Percentiles rank a stretch among this genome's conserved stretches.
Evolutionary conservation across 2,329 filamentous ascomycete species (phyloP).

Genomic region (Penicillium sp.): DNA sequence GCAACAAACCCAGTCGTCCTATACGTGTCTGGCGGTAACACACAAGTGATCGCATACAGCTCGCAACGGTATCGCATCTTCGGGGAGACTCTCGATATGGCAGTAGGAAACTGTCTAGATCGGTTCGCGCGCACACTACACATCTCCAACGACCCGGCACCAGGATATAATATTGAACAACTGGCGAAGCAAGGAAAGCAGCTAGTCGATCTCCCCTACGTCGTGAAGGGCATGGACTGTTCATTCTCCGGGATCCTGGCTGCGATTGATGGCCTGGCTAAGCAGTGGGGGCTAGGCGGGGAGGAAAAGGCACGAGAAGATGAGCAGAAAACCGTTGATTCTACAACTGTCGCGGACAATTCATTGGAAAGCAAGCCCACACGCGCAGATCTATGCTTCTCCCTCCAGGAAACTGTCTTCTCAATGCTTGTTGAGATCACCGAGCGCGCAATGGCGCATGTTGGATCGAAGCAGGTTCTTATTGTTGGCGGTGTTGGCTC

Average conservation of each 20-base stretch:
- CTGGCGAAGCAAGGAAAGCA: conserved; percentile 71
- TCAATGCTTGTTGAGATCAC: conserved; percentile 99
- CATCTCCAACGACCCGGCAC: conserved; percentile 94
- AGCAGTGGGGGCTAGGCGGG: conserved; percentile 41
- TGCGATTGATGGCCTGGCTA: conserved; percentile 75
- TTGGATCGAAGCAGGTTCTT: conserved; percentile 83
- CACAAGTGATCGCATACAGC: conserved; percentile 95
- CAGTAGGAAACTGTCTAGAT: conserved; percentile 95
- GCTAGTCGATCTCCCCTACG: conserved; percentile 86
- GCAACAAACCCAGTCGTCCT: conserved; percentile 89
- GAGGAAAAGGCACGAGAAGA: conserved; percentile 54
- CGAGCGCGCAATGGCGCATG: conserved; percentile 96
- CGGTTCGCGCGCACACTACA: conserved; percentile 87
- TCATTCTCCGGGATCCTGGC: conserved; percentile 92
- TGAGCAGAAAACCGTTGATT: conserved; percentile 15
- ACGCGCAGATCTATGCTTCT: conserved; percentile 85
- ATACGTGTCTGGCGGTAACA: conserved; percentile 95
- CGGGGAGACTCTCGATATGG: conserved; percentile 94
- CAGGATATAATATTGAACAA: conserved; percentile 97
- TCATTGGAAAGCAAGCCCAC: conserved; percentile 55
- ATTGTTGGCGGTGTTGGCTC: conserved; percentile 95
- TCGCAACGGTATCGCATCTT: conserved; percentile 96
- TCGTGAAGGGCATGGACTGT: conserved; percentile 98
- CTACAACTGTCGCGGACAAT: conserved; percentile 30
- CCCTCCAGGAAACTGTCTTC: conserved; percentile 89